Conservation (phyloP, 2,329 filamentous ascomycete genomes). For the Aspergillus chevalieri region DNA sequence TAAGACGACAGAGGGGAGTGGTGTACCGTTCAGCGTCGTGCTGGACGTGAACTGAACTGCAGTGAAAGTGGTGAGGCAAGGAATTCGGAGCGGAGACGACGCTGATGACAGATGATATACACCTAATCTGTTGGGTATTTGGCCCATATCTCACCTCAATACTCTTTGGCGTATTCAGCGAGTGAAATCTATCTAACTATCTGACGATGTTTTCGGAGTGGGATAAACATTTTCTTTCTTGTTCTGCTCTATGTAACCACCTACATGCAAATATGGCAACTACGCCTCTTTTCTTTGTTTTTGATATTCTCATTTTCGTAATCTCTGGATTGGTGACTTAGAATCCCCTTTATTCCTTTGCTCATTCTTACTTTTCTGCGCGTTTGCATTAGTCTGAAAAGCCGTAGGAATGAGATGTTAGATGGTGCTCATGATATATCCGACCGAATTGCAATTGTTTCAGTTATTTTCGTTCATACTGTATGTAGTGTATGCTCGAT, state of each 20-base stretch:
- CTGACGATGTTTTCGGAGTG: constrained; percentile 16
- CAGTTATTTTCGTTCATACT: not conserved
- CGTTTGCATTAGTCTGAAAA: not conserved
- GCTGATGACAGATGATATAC: constrained; percentile 32
- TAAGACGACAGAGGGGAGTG: not conserved
- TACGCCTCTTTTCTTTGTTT: constrained; percentile 9
- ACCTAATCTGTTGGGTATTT: constrained; percentile 24
- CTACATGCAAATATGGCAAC: not conserved
- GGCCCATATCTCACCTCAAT: constrained; percentile 23
- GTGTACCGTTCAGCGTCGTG: not conserved
- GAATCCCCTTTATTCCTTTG: constrained; percentile 8
- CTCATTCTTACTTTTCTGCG: not conserved
- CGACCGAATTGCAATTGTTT: not conserved
- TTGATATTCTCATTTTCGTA: constrained; percentile 6
- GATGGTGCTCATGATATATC: not conserved
- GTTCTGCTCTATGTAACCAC: constrained; percentile 37
- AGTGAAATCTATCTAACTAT: constrained; percentile 23
- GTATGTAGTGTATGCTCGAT: not conserved
- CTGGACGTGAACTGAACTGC: constrained; percentile 7
- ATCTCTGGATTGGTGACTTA: constrained; percentile 16
- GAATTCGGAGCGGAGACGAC: constrained; percentile 26
- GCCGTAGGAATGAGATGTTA: not conserved
- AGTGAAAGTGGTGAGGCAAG: constrained; percentile 20
- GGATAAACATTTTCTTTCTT: not conserved
- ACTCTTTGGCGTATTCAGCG: constrained; percentile 23